Evolutionary conservation across 2,329 filamentous ascomycete species (phyloP).

Genomic region (Xylaria sp.): DNA sequence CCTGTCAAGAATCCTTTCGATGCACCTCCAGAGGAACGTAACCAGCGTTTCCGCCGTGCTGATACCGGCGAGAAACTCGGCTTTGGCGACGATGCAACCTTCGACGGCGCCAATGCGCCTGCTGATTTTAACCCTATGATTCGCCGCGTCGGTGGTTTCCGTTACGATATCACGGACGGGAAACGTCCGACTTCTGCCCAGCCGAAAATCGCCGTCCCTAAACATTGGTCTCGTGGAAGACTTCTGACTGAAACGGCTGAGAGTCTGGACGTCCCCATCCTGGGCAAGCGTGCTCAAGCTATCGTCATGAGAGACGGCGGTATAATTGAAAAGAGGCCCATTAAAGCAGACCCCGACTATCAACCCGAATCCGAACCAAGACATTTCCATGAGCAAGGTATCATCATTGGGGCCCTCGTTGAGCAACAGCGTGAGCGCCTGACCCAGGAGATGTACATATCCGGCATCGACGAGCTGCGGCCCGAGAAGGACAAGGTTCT

Average conservation of each 20-base stretch:
- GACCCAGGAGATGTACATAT: slow-evolving; percentile 35
- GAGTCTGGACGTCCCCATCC: slow-evolving; percentile 30
- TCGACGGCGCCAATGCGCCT: too few species aligned
- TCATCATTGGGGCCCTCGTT: slow-evolving; percentile 34
- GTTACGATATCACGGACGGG: too few species aligned
- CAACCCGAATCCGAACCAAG: not conserved
- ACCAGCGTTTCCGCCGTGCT: too few species aligned
- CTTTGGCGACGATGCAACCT: too few species aligned
- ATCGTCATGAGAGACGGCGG: slow-evolving; percentile 43
- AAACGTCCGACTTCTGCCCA: not conserved
- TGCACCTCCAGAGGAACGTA: too few species aligned
- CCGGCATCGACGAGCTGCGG: slow-evolving; percentile 45
- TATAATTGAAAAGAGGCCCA: not conserved
- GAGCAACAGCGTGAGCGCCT: slow-evolving; percentile 26
- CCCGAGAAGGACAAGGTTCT: slow-evolving; percentile 39
- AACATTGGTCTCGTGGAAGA: slow-evolving; percentile 25
- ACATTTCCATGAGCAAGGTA: slow-evolving; percentile 7
- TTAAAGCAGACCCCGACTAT: slow-evolving; percentile 3
- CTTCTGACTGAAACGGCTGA: slow-evolving; percentile 23
- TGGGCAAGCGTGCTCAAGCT: slow-evolving; percentile 40
- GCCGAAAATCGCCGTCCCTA: slow-evolving; percentile 11
- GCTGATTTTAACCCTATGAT: too few species aligned
- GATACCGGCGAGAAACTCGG: too few species aligned
- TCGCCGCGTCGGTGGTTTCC: too few species aligned
- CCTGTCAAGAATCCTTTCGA: too few species aligned